phyloP scores from a whole-genome alignment of 192 early-diverging fungal species.

The Backusella tuberculispora region DNA sequence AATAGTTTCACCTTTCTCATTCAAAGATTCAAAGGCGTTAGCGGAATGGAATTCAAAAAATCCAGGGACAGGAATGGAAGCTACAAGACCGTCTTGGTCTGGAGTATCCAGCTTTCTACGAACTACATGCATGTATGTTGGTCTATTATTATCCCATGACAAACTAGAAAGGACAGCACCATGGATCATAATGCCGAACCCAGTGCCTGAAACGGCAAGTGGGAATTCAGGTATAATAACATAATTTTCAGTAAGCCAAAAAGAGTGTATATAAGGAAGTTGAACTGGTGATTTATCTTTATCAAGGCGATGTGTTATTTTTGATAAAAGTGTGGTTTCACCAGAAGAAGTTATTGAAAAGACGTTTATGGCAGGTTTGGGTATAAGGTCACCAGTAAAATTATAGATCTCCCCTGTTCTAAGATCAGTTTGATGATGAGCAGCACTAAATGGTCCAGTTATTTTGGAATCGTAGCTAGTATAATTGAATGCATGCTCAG shows the following conservation, averaged over 20 bases:
- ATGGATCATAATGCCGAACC: neutral
- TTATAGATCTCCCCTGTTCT: slow-evolving; percentile 29
- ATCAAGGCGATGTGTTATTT: slow-evolving; percentile 25
- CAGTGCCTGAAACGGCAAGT: slow-evolving; percentile 34
- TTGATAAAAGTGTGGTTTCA: slow-evolving; percentile 18
- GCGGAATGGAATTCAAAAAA: slow-evolving; percentile 24
- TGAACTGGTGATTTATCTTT: slow-evolving; percentile 10
- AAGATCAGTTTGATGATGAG: slow-evolving; percentile 37
- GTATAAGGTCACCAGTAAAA: slow-evolving; percentile 9
- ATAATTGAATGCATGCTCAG: neutral
- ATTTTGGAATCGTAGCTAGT: neutral
- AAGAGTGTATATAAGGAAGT: slow-evolving; percentile 58
- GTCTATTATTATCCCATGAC: slow-evolving; percentile 6
- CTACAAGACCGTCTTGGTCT: neutral
- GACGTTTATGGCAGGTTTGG: slow-evolving; percentile 16
- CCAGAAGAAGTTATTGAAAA: slow-evolving; percentile 22
- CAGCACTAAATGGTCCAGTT: slow-evolving; percentile 18
- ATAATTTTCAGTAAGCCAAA: slow-evolving; percentile 57
- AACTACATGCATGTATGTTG: slow-evolving; percentile 16
- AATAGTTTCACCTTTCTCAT: neutral
- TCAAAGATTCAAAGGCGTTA: slow-evolving; percentile 7
- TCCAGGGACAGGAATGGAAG: neutral
- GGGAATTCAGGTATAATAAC: slow-evolving; percentile 60
- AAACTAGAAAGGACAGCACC: slow-evolving; percentile 3
- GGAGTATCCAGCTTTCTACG: neutral